Percentiles rank a stretch among this genome's conserved stretches.
These are phyloP conservation scores for Phoenix dactylifera DNA, from an alignment of 176 grass and related monocot species.

Conservation along the genomic window DNA sequence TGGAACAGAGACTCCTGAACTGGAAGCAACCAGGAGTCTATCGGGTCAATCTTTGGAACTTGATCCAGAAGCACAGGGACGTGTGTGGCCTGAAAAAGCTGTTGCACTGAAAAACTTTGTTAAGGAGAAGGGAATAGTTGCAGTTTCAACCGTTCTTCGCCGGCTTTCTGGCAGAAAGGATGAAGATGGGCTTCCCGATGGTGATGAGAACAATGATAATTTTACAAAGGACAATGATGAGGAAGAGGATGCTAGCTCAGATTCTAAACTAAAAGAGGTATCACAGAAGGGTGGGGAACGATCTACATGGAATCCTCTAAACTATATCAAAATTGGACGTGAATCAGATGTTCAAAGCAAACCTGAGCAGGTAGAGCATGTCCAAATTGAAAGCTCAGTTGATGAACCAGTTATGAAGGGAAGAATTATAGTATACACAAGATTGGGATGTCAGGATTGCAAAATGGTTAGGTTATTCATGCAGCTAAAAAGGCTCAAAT, in stretches of 20 bases:
- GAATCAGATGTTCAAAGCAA: slow-evolving; percentile 31
- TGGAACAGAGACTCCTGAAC: slow-evolving; percentile 72
- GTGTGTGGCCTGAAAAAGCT: slow-evolving; percentile 69
- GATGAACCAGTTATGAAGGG: slow-evolving; percentile 44
- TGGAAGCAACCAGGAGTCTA: slow-evolving; percentile 41
- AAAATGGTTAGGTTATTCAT: slow-evolving; percentile 60
- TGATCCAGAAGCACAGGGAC: slow-evolving; percentile 32
- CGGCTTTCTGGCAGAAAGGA: slow-evolving; percentile 86
- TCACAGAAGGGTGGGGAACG: slow-evolving; percentile 40
- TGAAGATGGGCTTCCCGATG: slow-evolving; percentile 35
- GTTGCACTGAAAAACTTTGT: slow-evolving; percentile 82
- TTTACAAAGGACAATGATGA: slow-evolving; percentile 26
- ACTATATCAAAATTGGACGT: slow-evolving; percentile 62
- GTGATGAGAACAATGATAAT: slow-evolving; percentile 36
- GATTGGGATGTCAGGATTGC: slow-evolving; percentile 68
- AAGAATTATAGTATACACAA: slow-evolving; percentile 74
- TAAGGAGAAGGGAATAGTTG: slow-evolving; percentile 67
- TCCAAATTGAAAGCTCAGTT: slow-evolving; percentile 12
- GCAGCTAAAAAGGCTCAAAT: slow-evolving; percentile 46
- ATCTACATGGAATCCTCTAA: slow-evolving; percentile 83
- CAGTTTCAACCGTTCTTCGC: slow-evolving; percentile 74
- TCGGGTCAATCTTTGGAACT: slow-evolving; percentile 36
- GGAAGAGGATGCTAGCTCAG: slow-evolving; percentile 23
- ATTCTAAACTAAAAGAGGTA: slow-evolving; percentile 34
- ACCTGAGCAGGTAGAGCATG: slow-evolving; percentile 31